These are phyloP conservation scores for Nakaseomyces kungkrabaensis DNA, from an alignment of 1,139 yeast species.

Conservation along the genomic window DNA sequence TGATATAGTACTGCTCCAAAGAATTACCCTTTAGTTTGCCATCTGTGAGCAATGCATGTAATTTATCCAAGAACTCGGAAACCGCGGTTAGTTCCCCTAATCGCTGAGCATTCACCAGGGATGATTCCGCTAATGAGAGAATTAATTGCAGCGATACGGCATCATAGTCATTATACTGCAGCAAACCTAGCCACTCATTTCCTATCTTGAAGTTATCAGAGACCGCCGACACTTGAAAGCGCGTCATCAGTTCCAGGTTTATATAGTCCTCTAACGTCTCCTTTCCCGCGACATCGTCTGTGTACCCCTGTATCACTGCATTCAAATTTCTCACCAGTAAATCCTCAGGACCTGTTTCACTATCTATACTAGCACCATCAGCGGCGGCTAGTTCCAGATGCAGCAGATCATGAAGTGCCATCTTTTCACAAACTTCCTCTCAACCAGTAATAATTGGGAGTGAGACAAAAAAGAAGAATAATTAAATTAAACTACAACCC, in stretches of 20 bases:
- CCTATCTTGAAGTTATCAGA: slow-evolving; percentile 5
- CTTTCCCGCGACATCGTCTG: not conserved
- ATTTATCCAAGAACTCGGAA: not conserved
- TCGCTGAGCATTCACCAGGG: slow-evolving; percentile 15
- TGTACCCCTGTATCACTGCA: not conserved
- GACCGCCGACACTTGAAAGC: slow-evolving; percentile 8
- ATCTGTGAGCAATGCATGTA: not conserved
- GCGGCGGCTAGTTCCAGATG: not conserved
- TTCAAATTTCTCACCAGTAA: not conserved
- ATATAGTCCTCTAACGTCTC: not conserved
- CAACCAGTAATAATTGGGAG: too few relatives aligned
- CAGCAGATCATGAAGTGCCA: not conserved
- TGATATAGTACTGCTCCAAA: not conserved
- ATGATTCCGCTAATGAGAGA: slow-evolving; percentile 12
- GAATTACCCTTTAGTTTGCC: not conserved
- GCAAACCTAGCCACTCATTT: not conserved
- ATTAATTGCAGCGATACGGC: slow-evolving; percentile 13
- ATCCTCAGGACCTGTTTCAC: not conserved
- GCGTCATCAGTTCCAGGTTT: slow-evolving; percentile 5
- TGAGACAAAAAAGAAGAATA: too few relatives aligned
- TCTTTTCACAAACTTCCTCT: not conserved
- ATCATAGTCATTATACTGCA: slow-evolving; percentile 5
- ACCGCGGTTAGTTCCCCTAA: slow-evolving; percentile 6
- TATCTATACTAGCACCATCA: not conserved
- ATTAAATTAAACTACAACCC: too few relatives aligned